Evolutionary conservation across 495 filamentous ascomycete genomes (phyloP).

Genomic region (Cercophora sp.): DNA sequence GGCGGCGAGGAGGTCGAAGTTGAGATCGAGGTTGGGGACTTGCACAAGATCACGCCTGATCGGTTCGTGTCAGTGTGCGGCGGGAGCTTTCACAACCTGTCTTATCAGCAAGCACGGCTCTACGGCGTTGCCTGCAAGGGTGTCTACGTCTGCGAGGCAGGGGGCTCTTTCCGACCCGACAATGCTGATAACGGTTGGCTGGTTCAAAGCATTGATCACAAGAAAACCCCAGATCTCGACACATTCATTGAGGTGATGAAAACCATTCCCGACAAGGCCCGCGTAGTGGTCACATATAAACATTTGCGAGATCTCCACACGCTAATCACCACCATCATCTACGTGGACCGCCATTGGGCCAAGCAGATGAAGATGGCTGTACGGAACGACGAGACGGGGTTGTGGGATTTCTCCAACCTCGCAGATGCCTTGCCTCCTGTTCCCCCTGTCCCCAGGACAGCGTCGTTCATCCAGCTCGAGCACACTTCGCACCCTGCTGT

Average conservation of each 20-base stretch:
- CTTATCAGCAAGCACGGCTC: constrained; percentile 90
- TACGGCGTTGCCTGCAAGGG: constrained; percentile 90
- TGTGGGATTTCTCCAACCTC: constrained; percentile 93
- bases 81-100: constrained; percentile 89
- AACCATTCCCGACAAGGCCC: constrained; percentile 78
- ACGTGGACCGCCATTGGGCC: constrained; percentile 93
- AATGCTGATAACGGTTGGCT: constrained; percentile 89
- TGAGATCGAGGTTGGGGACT: constrained; percentile 78
- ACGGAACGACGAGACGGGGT: constrained; percentile 81
- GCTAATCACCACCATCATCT: constrained; percentile 83
- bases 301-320: constrained; percentile 95
- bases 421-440: constrained; percentile 72
- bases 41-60: constrained; percentile 93
- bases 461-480: constrained; percentile 85
- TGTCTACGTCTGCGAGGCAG: constrained; percentile 92
- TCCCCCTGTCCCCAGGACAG: constrained; percentile 66
- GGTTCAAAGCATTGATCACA: constrained; percentile 82
- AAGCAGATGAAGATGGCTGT: constrained; percentile 89
- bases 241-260: constrained; percentile 91
- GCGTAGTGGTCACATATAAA: constrained; percentile 91
- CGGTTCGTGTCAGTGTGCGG: constrained; percentile 92
- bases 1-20: constrained; percentile 86
- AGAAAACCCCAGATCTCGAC: constrained; percentile 78
- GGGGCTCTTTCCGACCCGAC: constrained; percentile 92
- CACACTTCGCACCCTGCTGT: constrained; percentile 85